Conservation (phyloP, 345 rosid genomes). For the Dipteronia sinensis region DNA sequence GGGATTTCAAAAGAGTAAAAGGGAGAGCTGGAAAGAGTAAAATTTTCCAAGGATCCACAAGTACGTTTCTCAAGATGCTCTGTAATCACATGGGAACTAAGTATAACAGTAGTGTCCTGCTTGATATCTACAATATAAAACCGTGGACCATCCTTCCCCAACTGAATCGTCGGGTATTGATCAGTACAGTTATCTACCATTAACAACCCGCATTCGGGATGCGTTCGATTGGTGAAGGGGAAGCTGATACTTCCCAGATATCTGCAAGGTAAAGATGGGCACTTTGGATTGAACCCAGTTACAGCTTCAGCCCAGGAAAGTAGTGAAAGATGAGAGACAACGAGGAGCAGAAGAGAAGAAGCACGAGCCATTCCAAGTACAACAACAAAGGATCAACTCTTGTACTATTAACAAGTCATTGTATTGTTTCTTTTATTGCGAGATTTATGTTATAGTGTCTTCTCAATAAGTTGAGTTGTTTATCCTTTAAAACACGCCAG, state of each 20-base stretch:
- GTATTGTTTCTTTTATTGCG: not conserved
- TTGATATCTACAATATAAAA: slow-evolving; percentile 30
- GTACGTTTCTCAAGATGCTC: not conserved
- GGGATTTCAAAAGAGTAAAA: slow-evolving; percentile 17
- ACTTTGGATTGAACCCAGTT: not conserved
- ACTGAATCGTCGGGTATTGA: slow-evolving; percentile 20
- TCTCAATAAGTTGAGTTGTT: not conserved
- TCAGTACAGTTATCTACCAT: slow-evolving; percentile 30
- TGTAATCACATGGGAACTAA: slow-evolving; percentile 13
- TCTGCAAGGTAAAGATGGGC: slow-evolving; percentile 29
- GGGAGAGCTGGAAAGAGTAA: slow-evolving; percentile 34
- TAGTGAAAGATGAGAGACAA: not conserved
- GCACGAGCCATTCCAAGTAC: not conserved
- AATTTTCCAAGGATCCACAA: slow-evolving; percentile 31
- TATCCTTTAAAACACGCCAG: not conserved
- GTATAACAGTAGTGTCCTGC: slow-evolving; percentile 25
- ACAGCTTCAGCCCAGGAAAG: slow-evolving; percentile 6
- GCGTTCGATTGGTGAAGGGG: slow-evolving; percentile 20
- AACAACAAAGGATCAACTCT: not conserved
- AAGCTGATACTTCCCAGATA: not conserved
- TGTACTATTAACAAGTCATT: not conserved
- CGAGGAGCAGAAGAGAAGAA: not conserved
- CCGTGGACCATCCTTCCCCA: slow-evolving; percentile 28
- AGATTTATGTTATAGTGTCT: not conserved
- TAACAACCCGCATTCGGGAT: slow-evolving; percentile 35